phyloP scores from a whole-genome alignment of 352 stramenopile genomes.

The Aphanomyces stellatus region DNA sequence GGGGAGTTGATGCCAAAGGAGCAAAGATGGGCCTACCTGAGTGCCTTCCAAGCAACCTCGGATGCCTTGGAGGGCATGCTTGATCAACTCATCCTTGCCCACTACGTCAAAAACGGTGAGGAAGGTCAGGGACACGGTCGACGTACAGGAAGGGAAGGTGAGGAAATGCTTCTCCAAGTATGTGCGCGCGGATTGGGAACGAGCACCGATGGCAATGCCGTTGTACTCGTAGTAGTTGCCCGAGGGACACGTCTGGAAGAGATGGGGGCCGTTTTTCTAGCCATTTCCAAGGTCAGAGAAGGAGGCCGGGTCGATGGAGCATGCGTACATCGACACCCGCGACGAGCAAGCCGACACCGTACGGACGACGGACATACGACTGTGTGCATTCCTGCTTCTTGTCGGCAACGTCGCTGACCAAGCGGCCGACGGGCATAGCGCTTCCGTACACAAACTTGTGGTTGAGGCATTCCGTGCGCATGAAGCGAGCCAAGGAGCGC shows the following conservation, averaged over 20 bases:
- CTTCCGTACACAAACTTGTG: conserved; percentile 99
- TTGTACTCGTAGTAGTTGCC: conserved; percentile 99
- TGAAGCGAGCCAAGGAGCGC: conserved; percentile 90
- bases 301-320: conserved; percentile 6
- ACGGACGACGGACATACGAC: conserved; percentile 97
- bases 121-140: background rate
- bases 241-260: conserved; percentile 98
- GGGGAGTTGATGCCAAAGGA: background rate
- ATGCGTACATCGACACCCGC: conserved; percentile 78
- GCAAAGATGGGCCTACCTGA: conserved; percentile 28
- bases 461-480: conserved; percentile 98
- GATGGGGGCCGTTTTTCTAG: conserved; percentile 94
- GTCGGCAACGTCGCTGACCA: conserved; percentile 97
- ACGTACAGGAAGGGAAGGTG: conserved; percentile 81
- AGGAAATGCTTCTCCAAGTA: conserved; percentile 99
- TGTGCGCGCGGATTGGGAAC: conserved; percentile 95
- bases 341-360: conserved; percentile 97
- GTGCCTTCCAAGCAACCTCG: conserved; percentile 94
- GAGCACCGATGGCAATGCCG: conserved; percentile 94
- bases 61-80: conserved; percentile 95
- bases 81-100: conserved; percentile 94
- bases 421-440: conserved; percentile 86
- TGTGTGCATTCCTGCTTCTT: conserved; percentile 99
- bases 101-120: conserved; percentile 30
- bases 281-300: background rate